These are phyloP conservation scores for Chaetomium strumarium DNA, from an alignment of 2,329 filamentous ascomycete species.

Conservation along the genomic window DNA sequence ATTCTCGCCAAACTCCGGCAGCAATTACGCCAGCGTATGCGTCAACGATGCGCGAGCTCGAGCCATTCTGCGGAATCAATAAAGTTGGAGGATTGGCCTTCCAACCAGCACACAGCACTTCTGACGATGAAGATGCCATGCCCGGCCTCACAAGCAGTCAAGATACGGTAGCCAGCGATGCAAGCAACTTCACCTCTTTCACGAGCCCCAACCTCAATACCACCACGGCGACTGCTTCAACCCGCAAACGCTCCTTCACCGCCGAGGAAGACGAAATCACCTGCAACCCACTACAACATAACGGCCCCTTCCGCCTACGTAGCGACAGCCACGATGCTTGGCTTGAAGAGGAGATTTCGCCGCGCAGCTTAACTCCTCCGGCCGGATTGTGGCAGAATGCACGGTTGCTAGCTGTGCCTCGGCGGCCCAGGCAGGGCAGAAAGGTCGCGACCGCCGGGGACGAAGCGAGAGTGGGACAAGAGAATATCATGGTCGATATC, in stretches of 20 bases:
- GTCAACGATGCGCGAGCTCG: conserved; percentile 51
- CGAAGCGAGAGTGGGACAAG: conserved; percentile 35
- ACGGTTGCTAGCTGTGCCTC: conserved; percentile 46
- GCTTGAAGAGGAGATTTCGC: conserved; percentile 37
- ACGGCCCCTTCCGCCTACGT: conserved; percentile 21
- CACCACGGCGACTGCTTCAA: neutral
- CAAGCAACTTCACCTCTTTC: conserved; percentile 19
- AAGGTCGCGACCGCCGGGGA: conserved; percentile 17
- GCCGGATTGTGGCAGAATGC: conserved; percentile 27
- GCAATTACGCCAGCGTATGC: neutral
- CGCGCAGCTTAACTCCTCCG: conserved; percentile 34
- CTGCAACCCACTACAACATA: conserved; percentile 18
- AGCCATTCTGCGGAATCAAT: conserved; percentile 76
- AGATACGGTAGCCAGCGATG: conserved; percentile 41
- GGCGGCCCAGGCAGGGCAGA: conserved; percentile 22
- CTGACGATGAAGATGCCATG: conserved; percentile 25
- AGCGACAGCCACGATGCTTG: conserved; percentile 24
- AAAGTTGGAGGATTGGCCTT: conserved; percentile 63
- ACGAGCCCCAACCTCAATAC: conserved; percentile 11
- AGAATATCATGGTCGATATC: conserved; percentile 37
- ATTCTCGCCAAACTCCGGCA: conserved; percentile 10
- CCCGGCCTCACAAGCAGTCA: conserved; percentile 48
- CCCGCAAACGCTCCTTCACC: conserved; percentile 44
- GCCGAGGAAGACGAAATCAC: conserved; percentile 37
- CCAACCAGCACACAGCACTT: conserved; percentile 41